A percentile compares a stretch with the other conserved stretches of the same genome.
Conservation (phyloP, 2,329 filamentous ascomycete genomes). For the Stylonectria norvegica region DNA sequence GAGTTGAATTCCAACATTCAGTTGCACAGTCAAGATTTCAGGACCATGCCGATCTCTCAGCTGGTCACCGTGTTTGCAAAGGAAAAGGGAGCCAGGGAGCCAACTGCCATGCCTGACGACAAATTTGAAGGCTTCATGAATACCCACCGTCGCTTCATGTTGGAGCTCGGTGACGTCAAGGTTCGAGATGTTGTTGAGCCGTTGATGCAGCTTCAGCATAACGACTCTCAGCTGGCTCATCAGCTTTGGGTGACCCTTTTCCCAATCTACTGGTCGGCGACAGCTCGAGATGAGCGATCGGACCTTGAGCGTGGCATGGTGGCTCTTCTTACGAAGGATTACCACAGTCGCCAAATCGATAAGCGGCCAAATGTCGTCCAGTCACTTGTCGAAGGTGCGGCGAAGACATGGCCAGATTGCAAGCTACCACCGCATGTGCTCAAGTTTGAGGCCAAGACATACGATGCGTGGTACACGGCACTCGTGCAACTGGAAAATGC, state of each 20-base stretch:
- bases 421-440: conserved; percentile 94
- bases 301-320: conserved; percentile 91
- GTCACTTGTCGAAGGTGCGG: conserved; percentile 82
- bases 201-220: conserved; percentile 85
- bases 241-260: conserved; percentile 90
- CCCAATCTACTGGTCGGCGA: conserved; percentile 88
- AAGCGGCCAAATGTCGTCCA: conserved; percentile 94
- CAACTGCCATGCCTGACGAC: conserved; percentile 73
- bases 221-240: conserved; percentile 76
- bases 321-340: conserved; percentile 88
- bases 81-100: conserved; percentile 67
- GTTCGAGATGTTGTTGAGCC: conserved; percentile 87
- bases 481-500: conserved; percentile 86
- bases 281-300: conserved; percentile 79
- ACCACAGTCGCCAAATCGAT: conserved; percentile 90
- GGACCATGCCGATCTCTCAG: conserved; percentile 67
- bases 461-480: conserved; percentile 96
- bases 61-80: conserved; percentile 71
- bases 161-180: conserved; percentile 80
- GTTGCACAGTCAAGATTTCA: conserved; percentile 81
- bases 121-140: conserved; percentile 76
- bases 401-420: conserved; percentile 79
- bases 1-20: conserved; percentile 79
- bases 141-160: conserved; percentile 77
- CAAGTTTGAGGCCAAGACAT: conserved; percentile 91